Conservation (phyloP, 2,329 filamentous ascomycete species). For the Knoxdaviesia capensis region DNA sequence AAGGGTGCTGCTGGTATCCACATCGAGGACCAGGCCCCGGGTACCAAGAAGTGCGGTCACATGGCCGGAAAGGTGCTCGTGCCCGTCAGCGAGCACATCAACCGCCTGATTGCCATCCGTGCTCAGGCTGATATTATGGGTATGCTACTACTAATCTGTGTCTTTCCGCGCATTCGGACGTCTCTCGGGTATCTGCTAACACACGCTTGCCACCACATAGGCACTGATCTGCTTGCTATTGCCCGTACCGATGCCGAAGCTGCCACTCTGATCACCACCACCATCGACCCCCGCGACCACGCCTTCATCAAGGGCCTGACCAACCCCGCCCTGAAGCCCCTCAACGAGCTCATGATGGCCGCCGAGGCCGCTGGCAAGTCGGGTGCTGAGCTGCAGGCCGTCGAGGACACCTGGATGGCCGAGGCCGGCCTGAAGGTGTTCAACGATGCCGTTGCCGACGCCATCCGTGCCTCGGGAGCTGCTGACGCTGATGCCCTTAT, state of each 20-base stretch:
- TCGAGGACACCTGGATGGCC: slow-evolving; percentile 74
- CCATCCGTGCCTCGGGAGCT: slow-evolving; percentile 49
- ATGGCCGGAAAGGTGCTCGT: slow-evolving; percentile 98
- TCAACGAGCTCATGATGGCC: slow-evolving; percentile 78
- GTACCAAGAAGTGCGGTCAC: slow-evolving; percentile 98
- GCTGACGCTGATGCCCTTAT: slow-evolving; percentile 46
- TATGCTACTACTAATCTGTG: slow-evolving; percentile 10
- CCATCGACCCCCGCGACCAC: slow-evolving; percentile 90
- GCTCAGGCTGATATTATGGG: slow-evolving; percentile 99
- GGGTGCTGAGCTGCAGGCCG: slow-evolving; percentile 64
- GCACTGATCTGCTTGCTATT: slow-evolving; percentile 59
- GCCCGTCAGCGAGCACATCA: slow-evolving; percentile 94
- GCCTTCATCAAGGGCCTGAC: slow-evolving; percentile 80
- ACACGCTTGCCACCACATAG: slow-evolving; percentile 25
- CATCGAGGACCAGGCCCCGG: slow-evolving; percentile 95
- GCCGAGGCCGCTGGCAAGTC: slow-evolving; percentile 68
- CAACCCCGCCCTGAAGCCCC: slow-evolving; percentile 63
- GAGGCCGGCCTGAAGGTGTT: slow-evolving; percentile 73
- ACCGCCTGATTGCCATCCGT: slow-evolving; percentile 86
- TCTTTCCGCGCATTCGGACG: background rate
- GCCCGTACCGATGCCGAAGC: slow-evolving; percentile 95
- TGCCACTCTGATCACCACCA: slow-evolving; percentile 88
- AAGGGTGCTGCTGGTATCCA: slow-evolving; percentile 94
- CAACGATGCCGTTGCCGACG: slow-evolving; percentile 70
- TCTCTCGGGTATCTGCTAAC: background rate